Conservation (phyloP, 2,329 filamentous ascomycete species). For the Fonsecaea monophora region DNA sequence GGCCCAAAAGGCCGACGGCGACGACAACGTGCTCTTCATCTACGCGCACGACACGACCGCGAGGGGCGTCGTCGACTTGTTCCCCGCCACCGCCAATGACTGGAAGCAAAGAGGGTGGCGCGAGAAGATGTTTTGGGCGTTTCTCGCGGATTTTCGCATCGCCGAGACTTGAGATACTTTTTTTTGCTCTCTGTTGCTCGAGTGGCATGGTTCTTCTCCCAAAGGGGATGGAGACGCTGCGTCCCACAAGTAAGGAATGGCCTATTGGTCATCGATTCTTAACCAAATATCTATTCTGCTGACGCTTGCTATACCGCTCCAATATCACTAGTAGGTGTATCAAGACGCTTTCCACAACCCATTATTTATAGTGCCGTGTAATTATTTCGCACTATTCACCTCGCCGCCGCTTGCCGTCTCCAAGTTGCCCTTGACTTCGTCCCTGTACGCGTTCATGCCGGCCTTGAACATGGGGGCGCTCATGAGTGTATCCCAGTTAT, state of each 20-base stretch:
- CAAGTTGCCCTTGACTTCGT: not conserved
- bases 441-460: slow-evolving; percentile 23
- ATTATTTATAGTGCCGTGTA: not conserved
- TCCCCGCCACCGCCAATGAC: slow-evolving; percentile 38
- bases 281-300: not conserved
- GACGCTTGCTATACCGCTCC: not conserved
- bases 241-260: not conserved
- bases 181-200: not conserved
- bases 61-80: slow-evolving; percentile 39
- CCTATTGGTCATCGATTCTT: not conserved
- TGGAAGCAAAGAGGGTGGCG: slow-evolving; percentile 44
- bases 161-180: not conserved
- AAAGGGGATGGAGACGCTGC: not conserved
- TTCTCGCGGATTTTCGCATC: slow-evolving; percentile 30
- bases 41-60: slow-evolving; percentile 43
- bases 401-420: slow-evolving; percentile 1
- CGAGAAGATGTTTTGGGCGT: slow-evolving; percentile 31
- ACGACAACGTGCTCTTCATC: slow-evolving; percentile 42
- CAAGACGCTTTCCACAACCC: not conserved
- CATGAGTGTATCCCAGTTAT: slow-evolving; percentile 48
- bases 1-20: slow-evolving; percentile 37
- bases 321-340: not conserved
- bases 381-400: not conserved
- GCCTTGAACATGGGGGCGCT: slow-evolving; percentile 19
- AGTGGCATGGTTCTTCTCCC: not conserved